A percentile compares a stretch with the other conserved stretches of the same genome.
Evolutionary conservation across 495 filamentous ascomycete species (phyloP).

Genomic region (Xylaria acuta): DNA sequence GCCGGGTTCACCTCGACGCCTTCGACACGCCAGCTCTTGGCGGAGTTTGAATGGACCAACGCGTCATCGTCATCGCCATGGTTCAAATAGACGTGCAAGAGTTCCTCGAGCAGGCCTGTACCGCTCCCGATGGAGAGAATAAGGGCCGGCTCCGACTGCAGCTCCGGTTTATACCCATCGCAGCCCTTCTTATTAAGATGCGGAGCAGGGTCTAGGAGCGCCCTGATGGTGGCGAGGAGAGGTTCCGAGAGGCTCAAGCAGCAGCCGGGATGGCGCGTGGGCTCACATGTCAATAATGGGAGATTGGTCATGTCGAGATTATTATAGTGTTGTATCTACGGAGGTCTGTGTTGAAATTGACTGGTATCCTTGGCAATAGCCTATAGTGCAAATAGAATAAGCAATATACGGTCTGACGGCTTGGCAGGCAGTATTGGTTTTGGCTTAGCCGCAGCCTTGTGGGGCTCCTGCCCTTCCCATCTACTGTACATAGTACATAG

Average conservation of each 20-base stretch:
- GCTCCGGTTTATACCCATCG: background rate
- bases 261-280: slow-evolving; percentile 12
- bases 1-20: slow-evolving; percentile 20
- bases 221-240: background rate
- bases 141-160: background rate
- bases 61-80: no score
- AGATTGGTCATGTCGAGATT: slow-evolving; percentile 31
- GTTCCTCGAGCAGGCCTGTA: slow-evolving; percentile 20
- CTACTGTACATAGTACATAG: no score
- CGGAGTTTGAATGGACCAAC: background rate
- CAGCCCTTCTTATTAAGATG: background rate
- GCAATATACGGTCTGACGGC: no score
- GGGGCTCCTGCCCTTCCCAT: background rate
- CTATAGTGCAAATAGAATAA: no score
- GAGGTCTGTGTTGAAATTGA: no score
- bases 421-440: no score
- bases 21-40: slow-evolving; percentile 8
- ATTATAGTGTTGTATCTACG: background rate
- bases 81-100: slow-evolving; percentile 1
- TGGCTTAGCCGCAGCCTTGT: background rate
- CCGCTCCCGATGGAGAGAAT: slow-evolving; percentile 24
- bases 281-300: slow-evolving; percentile 14
- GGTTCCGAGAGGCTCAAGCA: slow-evolving; percentile 15
- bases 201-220: slow-evolving; percentile 6
- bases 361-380: no score